Percentiles rank a stretch among this genome's conserved stretches.
Evolutionary conservation across 352 stramenopile genomes (phyloP).

Genomic region (Phytophthora pistaciae): DNA sequence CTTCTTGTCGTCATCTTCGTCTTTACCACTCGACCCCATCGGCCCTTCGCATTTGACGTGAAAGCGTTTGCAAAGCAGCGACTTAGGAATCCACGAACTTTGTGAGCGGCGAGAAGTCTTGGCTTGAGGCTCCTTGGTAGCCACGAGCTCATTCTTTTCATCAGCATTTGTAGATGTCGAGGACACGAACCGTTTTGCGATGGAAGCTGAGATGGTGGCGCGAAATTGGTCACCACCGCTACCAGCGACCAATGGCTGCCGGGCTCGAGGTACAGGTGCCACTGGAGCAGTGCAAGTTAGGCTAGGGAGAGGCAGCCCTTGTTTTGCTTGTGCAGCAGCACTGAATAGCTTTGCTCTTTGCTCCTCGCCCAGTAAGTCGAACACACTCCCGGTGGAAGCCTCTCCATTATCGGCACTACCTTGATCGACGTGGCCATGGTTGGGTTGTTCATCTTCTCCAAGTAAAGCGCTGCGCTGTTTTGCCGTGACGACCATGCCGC

Average conservation of each 20-base stretch:
- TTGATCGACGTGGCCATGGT: not conserved
- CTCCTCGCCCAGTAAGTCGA: conserved; percentile 59
- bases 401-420: not conserved
- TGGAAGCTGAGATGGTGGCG: conserved; percentile 81
- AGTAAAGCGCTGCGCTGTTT: conserved; percentile 59
- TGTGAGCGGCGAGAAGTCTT: conserved; percentile 66
- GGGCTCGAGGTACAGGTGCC: conserved; percentile 18
- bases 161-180: conserved; percentile 35
- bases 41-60: conserved; percentile 68
- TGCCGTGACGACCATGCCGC: conserved; percentile 51
- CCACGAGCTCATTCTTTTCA: conserved; percentile 4
- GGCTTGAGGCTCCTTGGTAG: not conserved
- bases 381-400: conserved; percentile 50
- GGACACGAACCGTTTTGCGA: conserved; percentile 83
- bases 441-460: conserved; percentile 16
- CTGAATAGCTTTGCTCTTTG: conserved; percentile 60
- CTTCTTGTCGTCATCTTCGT: conserved; percentile 35
- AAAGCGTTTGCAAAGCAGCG: conserved; percentile 87
- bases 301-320: conserved; percentile 1
- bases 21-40: conserved; percentile 33
- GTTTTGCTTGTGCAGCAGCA: conserved; percentile 46
- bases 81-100: conserved; percentile 68
- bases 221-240: conserved; percentile 59
- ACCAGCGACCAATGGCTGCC: conserved; percentile 49
- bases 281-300: not conserved